Evolutionary conservation across 192 early-diverging fungal genomes (phyloP), one percentile per base, ranked within the genome.

Genomic region (Jimgerdemannia lactiflua): DNA sequence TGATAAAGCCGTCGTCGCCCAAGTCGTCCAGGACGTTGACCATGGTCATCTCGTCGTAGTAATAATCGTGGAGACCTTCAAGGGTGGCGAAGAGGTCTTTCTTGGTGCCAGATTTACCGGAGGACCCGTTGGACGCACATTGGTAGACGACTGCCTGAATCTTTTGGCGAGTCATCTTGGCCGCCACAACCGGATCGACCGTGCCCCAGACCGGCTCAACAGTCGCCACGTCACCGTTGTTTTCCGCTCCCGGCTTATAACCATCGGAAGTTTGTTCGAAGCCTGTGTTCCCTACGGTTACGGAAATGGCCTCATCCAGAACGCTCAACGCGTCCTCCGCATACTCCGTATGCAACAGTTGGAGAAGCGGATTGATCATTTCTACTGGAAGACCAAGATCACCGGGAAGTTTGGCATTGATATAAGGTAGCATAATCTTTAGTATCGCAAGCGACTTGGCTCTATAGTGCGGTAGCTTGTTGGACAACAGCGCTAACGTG

Each of bases 271-370:
- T 65, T 14, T 14, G 19, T 65, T 65, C 64, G 64, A 14, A 19
- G 19, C 39, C 66, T 64, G 63, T 29, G 4, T 67, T 71, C 4
- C 66, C 70, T 3, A 63, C 74, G 67, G 70, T 42, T 0, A 83
- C 83, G 18, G 74, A 69, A 20, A 91, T 90, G 19, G 85, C 80
- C 65, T 87, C 86, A 71, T 96, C 94, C 69, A 96, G 74, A 4
- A 96, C 93, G n/a, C 86, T 79, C 18, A 94, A 77, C 1, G 94
- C 94, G 43, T 91, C 84, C 29, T 87, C 83, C 3, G 89, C 88
- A 74, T 89, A 87, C 4, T 87, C 85, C 18, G 92, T 87, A 18
- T 88, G 85, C 42, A 96, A 77, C 10, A 94, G 64, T 17, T 82
- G 86, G 41, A 96, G 75, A 29, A 96, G 70, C 3, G 95, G 95